These are phyloP conservation scores for Hanseniaspora jakobsenii DNA, from an alignment of 805 yeast genomes.

Conservation along the genomic window DNA sequence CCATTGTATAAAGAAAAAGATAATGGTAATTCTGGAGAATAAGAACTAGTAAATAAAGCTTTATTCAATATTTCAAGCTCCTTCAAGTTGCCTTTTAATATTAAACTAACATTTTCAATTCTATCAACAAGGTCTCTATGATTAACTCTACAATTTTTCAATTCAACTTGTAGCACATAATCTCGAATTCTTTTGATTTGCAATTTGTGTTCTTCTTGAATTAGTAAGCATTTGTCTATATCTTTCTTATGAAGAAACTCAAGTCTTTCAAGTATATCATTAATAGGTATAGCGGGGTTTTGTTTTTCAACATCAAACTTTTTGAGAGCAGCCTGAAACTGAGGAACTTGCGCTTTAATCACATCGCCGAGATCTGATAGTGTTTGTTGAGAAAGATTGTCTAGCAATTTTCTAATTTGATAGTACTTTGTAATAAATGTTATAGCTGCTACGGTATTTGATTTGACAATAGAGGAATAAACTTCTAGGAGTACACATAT, in stretches of 20 bases:
- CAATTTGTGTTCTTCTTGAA: background rate
- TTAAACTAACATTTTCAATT: constrained; percentile 21
- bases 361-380: too few relatives aligned
- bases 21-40: too few relatives aligned
- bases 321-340: too few relatives aligned
- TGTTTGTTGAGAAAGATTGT: too few relatives aligned
- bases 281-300: too few relatives aligned
- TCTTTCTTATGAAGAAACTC: background rate
- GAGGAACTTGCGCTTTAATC: too few relatives aligned
- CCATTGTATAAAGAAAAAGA: background rate
- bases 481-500: background rate
- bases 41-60: too few relatives aligned
- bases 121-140: constrained; percentile 20
- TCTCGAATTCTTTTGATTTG: background rate
- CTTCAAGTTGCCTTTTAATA: background rate
- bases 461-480: background rate
- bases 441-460: background rate
- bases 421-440: constrained; percentile 10
- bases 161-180: constrained; percentile 21
- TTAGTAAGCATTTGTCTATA: background rate
- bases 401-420: too few relatives aligned
- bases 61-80: background rate
- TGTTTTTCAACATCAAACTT: too few relatives aligned
- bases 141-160: constrained; percentile 21
- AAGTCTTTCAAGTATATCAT: too few relatives aligned